phyloP scores from a whole-genome alignment of 1,139 yeast species.

The Kazachstania sp. region DNA sequence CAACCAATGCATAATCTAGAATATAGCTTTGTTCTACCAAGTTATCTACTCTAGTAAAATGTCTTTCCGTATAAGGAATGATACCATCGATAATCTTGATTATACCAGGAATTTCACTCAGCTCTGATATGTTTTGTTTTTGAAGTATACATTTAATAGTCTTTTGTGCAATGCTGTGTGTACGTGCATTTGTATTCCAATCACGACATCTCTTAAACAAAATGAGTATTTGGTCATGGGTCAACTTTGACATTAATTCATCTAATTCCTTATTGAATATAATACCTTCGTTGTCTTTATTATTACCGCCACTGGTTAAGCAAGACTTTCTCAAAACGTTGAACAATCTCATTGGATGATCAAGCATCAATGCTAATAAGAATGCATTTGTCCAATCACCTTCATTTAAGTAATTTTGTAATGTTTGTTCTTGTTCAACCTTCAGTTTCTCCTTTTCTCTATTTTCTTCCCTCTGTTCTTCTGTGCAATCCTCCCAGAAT shows the following conservation, averaged over 20 bases:
- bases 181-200: constrained; percentile 88
- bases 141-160: constrained; percentile 56
- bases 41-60: constrained; percentile 64
- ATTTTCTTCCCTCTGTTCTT: constrained; percentile 47
- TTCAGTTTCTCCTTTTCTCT: constrained; percentile 43
- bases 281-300: constrained; percentile 39
- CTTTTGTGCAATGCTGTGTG: constrained; percentile 72
- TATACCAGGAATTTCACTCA: constrained; percentile 60
- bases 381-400: constrained; percentile 88
- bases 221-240: constrained; percentile 48
- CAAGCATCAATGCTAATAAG: constrained; percentile 69
- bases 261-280: constrained; percentile 52
- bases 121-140: constrained; percentile 43
- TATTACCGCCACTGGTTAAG: constrained; percentile 17
- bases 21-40: constrained; percentile 77
- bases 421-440: constrained; percentile 81
- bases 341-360: constrained; percentile 79
- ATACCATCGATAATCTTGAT: constrained; percentile 63
- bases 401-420: constrained; percentile 59
- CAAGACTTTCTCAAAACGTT: constrained; percentile 56
- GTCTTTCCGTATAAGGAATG: constrained; percentile 83
- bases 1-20: constrained; percentile 74
- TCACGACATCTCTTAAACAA: constrained; percentile 74
- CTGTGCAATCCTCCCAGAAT: constrained; percentile 83
- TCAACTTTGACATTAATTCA: constrained; percentile 49